Conservation (phyloP, 2,329 filamentous ascomycete species). For the Cladosporium sp. region DNA sequence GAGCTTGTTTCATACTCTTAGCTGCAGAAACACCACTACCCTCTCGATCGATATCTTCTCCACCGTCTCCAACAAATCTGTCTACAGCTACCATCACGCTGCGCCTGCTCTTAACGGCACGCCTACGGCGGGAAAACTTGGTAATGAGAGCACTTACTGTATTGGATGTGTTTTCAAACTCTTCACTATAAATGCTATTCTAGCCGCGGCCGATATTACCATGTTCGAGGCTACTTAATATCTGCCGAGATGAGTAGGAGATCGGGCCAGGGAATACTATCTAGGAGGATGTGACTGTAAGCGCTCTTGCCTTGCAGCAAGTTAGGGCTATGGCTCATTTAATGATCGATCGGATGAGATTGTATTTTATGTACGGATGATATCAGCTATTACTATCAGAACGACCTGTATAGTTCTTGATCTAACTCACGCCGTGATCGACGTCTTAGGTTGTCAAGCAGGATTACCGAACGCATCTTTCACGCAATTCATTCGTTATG, state of each 20-base stretch:
- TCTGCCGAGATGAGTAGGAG: conserved; percentile 1
- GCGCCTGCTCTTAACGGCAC: conserved; percentile 4
- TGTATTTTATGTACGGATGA: too few relatives aligned
- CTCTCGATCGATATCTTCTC: conserved; percentile 41
- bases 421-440: too few relatives aligned
- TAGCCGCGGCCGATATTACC: neutral
- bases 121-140: conserved; percentile 1
- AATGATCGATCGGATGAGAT: too few relatives aligned
- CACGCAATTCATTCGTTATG: too few relatives aligned
- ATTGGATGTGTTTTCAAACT: conserved; percentile 15
- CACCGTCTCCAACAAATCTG: conserved; percentile 25
- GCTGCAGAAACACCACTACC: conserved; percentile 30
- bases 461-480: too few relatives aligned
- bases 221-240: conserved; percentile 5
- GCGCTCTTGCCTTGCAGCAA: conserved; percentile 10
- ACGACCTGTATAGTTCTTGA: too few relatives aligned
- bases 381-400: too few relatives aligned
- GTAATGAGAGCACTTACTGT: conserved; percentile 12
- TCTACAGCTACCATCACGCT: conserved; percentile 35
- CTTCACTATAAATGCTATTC: conserved; percentile 23
- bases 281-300: conserved; percentile 16
- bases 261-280: neutral
- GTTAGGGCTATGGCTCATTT: too few relatives aligned
- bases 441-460: too few relatives aligned
- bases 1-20: too few relatives aligned